These are phyloP conservation scores for Trichoderma gamsii DNA, from an alignment of 495 filamentous ascomycete species.

Conservation along the genomic window DNA sequence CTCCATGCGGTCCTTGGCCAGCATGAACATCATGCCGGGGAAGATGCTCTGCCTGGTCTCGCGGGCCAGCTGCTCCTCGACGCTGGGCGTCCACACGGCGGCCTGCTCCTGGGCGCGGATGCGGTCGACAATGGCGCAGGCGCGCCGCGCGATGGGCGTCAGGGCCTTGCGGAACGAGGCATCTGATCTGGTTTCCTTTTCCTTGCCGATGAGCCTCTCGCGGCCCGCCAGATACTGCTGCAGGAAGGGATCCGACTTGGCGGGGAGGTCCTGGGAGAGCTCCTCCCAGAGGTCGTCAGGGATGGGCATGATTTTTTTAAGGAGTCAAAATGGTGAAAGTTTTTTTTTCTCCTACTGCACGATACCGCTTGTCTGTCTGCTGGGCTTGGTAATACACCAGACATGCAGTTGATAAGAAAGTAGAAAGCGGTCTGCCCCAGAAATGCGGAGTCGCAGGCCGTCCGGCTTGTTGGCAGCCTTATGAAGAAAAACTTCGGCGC, in stretches of 20 bases:
- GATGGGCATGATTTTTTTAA: constrained; percentile 17
- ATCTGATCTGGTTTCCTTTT: constrained; percentile 68
- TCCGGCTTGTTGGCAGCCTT: background rate
- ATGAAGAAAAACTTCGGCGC: constrained; percentile 3
- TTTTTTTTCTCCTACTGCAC: no score
- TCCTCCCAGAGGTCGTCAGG: constrained; percentile 53
- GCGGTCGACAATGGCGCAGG: constrained; percentile 67
- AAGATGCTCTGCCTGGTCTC: constrained; percentile 52
- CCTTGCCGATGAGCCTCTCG: constrained; percentile 69
- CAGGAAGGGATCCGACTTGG: constrained; percentile 61
- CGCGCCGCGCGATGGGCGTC: constrained; percentile 66
- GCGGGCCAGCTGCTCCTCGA: constrained; percentile 57
- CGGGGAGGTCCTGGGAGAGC: constrained; percentile 46
- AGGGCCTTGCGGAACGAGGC: constrained; percentile 59
- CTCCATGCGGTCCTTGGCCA: constrained; percentile 75
- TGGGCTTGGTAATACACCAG: background rate
- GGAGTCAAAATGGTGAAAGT: background rate
- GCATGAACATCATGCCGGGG: constrained; percentile 83
- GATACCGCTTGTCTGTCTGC: no score
- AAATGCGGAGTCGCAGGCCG: background rate
- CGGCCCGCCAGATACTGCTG: constrained; percentile 72
- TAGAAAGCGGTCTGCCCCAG: background rate
- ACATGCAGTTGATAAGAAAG: background rate
- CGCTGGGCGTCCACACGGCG: constrained; percentile 63
- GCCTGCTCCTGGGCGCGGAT: constrained; percentile 71